These are phyloP conservation scores for Blastocystis sp. DNA, from an alignment of 352 stramenopile species.

Conservation along the genomic window DNA sequence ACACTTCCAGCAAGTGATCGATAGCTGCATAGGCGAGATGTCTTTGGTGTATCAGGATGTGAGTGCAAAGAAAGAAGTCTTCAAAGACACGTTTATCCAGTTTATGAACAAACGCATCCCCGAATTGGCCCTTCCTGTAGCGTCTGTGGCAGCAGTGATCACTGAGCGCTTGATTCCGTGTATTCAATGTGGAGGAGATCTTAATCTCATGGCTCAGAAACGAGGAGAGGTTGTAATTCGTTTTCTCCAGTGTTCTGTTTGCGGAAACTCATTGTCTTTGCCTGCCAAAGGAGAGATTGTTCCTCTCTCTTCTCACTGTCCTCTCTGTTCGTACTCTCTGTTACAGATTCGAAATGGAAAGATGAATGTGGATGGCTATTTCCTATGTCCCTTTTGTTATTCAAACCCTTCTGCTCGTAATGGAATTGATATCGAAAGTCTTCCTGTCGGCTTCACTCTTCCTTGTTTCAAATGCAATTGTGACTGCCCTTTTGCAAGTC, in stretches of 20 bases:
- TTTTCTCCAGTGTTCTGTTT: constrained; percentile 64
- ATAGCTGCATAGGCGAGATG: constrained; percentile 79
- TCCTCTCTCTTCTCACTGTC: constrained; percentile 36
- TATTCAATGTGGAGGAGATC: constrained; percentile 62
- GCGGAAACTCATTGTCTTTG: constrained; percentile 54
- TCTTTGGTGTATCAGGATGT: constrained; percentile 68
- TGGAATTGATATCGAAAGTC: not conserved
- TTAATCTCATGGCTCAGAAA: constrained; percentile 63
- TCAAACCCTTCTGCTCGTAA: constrained; percentile 56
- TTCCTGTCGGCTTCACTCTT: constrained; percentile 47
- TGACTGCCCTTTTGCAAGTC: constrained; percentile 59
- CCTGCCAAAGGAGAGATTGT: constrained; percentile 61
- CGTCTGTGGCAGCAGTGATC: not conserved
- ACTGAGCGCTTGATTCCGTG: constrained; percentile 36
- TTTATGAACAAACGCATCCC: constrained; percentile 78
- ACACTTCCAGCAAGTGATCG: constrained; percentile 73
- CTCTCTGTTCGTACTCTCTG: constrained; percentile 66
- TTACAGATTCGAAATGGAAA: constrained; percentile 57
- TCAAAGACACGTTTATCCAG: constrained; percentile 78
- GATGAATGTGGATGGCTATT: not conserved
- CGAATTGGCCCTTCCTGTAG: not conserved
- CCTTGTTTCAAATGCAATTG: constrained; percentile 61
- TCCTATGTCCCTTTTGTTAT: constrained; percentile 66
- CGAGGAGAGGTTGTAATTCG: constrained; percentile 67
- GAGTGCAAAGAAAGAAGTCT: constrained; percentile 73